These are phyloP conservation scores for Monosporozyma aerobia DNA, from an alignment of 805 yeast species.

Conservation along the genomic window DNA sequence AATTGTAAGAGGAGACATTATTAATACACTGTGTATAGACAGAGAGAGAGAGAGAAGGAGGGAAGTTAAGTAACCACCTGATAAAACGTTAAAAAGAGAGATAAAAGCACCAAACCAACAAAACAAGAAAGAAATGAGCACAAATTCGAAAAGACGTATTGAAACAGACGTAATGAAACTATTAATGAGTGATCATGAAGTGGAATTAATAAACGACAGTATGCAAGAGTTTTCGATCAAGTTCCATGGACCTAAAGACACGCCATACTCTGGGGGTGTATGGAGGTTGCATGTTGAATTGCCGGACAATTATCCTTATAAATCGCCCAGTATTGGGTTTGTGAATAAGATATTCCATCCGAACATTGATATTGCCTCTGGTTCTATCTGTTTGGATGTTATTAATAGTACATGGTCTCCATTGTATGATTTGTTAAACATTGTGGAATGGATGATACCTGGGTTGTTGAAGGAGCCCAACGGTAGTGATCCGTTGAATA, in stretches of 20 bases:
- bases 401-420: slow-evolving; percentile 98
- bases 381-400: slow-evolving; percentile 91
- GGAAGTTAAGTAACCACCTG: slow-evolving; percentile 7
- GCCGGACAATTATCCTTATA: slow-evolving; percentile 92
- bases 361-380: slow-evolving; percentile 82
- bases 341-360: slow-evolving; percentile 90
- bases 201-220: slow-evolving; percentile 68
- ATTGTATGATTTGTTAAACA: slow-evolving; percentile 84
- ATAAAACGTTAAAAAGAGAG: no score
- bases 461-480: slow-evolving; percentile 87
- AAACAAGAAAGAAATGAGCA: background rate
- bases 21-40: no score
- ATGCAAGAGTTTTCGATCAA: slow-evolving; percentile 81
- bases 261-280: slow-evolving; percentile 82
- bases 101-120: background rate
- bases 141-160: slow-evolving; percentile 40
- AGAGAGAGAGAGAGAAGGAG: slow-evolving; percentile 9
- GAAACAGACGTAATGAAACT: slow-evolving; percentile 95
- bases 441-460: slow-evolving; percentile 88
- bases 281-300: slow-evolving; percentile 91
- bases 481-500: slow-evolving; percentile 87
- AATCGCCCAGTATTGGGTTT: slow-evolving; percentile 92
- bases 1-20: no score
- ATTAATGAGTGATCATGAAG: slow-evolving; percentile 88
- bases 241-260: slow-evolving; percentile 75